phyloP scores from a whole-genome alignment of 192 early-diverging fungal genomes.

The Backusella circina region DNA sequence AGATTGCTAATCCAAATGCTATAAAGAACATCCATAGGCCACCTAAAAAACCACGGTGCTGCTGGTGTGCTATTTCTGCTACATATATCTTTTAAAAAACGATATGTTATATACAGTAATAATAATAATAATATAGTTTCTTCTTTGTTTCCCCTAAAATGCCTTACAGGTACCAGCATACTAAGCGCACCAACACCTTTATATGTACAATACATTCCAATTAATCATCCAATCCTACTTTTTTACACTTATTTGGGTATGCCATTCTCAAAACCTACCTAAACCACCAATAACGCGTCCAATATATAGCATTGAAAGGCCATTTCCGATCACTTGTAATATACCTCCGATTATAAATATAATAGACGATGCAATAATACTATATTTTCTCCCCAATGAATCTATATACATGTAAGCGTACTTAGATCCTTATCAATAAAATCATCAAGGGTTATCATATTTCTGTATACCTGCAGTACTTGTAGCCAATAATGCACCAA shows the following conservation, averaged over 20 bases:
- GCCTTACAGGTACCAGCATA: constrained; percentile 15
- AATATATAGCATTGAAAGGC: constrained; percentile 38
- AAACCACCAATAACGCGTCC: constrained; percentile 51
- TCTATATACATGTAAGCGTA: constrained; percentile 30
- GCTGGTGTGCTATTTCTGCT: constrained; percentile 17
- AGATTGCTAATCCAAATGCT: constrained; percentile 17
- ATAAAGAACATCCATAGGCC: constrained; percentile 28
- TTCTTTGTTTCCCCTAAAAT: neutral
- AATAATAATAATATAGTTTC: neutral
- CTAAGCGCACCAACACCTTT: constrained; percentile 12
- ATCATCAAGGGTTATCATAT: neutral
- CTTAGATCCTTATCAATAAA: too few species aligned
- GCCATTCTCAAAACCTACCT: neutral
- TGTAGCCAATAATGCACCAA: constrained; percentile 23
- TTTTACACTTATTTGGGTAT: neutral
- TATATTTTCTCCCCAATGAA: constrained; percentile 52
- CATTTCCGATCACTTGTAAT: constrained; percentile 27
- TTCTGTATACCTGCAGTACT: constrained; percentile 13
- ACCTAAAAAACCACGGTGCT: constrained; percentile 10
- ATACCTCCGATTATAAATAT: constrained; percentile 65
- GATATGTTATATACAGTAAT: neutral
- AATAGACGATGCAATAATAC: constrained; percentile 50
- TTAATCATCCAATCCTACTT: neutral
- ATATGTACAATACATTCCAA: neutral
- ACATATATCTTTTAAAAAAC: constrained; percentile 11